Evolutionary conservation across 805 yeast genomes (phyloP).

Genomic region (Myxozyma nipponensis): DNA sequence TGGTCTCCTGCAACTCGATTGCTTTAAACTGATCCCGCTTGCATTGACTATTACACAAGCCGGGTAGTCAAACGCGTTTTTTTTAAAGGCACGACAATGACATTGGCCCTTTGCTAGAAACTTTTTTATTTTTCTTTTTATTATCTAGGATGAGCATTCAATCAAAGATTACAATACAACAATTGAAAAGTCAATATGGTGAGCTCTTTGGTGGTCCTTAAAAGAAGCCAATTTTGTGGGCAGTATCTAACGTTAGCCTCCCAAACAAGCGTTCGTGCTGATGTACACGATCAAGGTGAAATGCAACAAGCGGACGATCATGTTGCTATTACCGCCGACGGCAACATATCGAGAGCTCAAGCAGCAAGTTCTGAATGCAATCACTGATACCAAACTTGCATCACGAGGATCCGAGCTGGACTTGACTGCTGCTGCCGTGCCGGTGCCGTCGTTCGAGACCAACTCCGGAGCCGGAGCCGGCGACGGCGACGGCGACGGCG

Average conservation of each 20-base stretch:
- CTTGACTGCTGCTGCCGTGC: constrained; percentile 9
- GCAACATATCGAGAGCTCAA: constrained; percentile 7
- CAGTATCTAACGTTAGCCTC: not conserved
- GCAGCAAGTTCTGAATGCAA: constrained; percentile 5
- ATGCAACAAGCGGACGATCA: constrained; percentile 14
- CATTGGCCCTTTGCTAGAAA: too few relatives aligned
- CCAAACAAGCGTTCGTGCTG: not conserved
- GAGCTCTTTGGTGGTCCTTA: too few relatives aligned
- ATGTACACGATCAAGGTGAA: constrained; percentile 18
- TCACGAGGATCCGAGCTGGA: too few relatives aligned
- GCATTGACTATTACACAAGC: too few relatives aligned
- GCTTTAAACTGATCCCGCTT: too few relatives aligned
- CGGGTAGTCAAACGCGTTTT: too few relatives aligned
- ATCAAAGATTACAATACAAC: too few relatives aligned
- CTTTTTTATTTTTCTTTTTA: too few relatives aligned
- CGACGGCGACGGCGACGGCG: not conserved
- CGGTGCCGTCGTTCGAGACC: constrained; percentile 24
- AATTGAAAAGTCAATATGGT: too few relatives aligned
- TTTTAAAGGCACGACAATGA: too few relatives aligned
- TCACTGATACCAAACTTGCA: constrained; percentile 8
- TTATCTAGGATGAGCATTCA: too few relatives aligned
- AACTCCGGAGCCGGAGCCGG: not conserved
- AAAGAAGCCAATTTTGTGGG: not conserved
- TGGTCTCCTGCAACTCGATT: too few relatives aligned
- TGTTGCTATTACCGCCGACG: constrained; percentile 7